Base-by-base conservation (phyloP, 768 basidiomycete genomes). In the Sarcodon aspratus region DNA sequence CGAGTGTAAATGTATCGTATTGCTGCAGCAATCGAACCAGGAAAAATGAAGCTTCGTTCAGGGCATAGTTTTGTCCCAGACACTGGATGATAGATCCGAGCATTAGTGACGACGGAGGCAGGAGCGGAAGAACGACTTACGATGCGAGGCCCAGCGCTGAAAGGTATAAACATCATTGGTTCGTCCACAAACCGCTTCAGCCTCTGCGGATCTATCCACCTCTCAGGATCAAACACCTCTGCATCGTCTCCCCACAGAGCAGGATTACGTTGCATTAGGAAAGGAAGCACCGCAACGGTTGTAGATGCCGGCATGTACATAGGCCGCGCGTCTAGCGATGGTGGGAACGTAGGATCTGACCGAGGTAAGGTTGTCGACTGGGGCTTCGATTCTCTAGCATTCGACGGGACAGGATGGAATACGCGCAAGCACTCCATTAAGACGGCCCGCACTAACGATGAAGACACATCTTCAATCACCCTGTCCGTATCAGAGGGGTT, bases 401-500 rank as follows among this genome's bases (percentile, higher is more conserved):
- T 88, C 37, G 85, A 63, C 7, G 86, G 85, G 0, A 90, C 82
- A 7, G 87, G 84, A 3, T 86, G 86, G 65, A 82, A 91, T 1
- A 91, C 65, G 13, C 87, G 73, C 18, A 91, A 69, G 0, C 80
- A 80, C 58, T 91, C 88, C 52, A 89, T 84, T 37, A 90, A 75
- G 35, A 88, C 82, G 9, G 85, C 85, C 50, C 79, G 76, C 69
- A 85, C 83, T 78, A 59, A 49, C 44, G 50, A 48, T 32, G 52
- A 27, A 27, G 21, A 27, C 5, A 5, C 2, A 27, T 27, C 21
- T 27, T 27, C 21, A 27, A 27, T 27, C 21, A 5, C 5, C 21
- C 21, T 27, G 21, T 27, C 55, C 60, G 46, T 33, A 27, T 13
- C 47, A 8, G 34, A n/a, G 47, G 54, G 7, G 58, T 51, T 44